Conservation (phyloP, 1,139 yeast species). For the Pichia sp. region DNA sequence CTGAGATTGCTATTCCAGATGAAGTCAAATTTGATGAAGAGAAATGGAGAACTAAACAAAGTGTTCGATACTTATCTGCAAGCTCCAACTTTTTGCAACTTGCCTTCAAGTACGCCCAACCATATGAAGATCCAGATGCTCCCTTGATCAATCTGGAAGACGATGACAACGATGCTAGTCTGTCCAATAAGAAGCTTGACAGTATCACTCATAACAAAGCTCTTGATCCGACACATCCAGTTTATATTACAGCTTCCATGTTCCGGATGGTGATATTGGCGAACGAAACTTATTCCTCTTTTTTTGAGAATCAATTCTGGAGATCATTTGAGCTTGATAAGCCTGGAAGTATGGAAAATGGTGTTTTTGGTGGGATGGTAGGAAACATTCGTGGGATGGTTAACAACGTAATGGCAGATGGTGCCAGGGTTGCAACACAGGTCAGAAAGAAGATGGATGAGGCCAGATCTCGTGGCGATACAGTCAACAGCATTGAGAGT, state of each 20-base stretch:
- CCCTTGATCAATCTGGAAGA: constrained; percentile 40
- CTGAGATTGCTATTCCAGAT: constrained; percentile 48
- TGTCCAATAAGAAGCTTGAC: constrained; percentile 17
- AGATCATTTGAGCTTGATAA: constrained; percentile 64
- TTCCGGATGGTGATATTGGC: constrained; percentile 94
- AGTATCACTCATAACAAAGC: constrained; percentile 64
- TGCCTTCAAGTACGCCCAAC: constrained; percentile 87
- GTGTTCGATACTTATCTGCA: constrained; percentile 78
- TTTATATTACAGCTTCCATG: constrained; percentile 74
- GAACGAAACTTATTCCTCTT: constrained; percentile 84
- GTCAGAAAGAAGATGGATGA: constrained; percentile 85
- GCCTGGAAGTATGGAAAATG: constrained; percentile 37
- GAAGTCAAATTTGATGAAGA: constrained; percentile 61
- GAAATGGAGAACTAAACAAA: constrained; percentile 62
- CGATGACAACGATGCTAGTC: neutral
- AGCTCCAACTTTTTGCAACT: constrained; percentile 84
- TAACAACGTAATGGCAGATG: constrained; percentile 89
- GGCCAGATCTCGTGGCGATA: constrained; percentile 29
- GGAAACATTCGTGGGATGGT: constrained; percentile 80
- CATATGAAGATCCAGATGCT: constrained; percentile 47
- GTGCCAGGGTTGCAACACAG: constrained; percentile 82
- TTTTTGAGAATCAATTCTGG: constrained; percentile 67
- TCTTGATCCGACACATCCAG: constrained; percentile 73
- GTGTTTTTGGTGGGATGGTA: constrained; percentile 30
- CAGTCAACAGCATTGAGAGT: constrained; percentile 12